Base-by-base conservation (phyloP, 805 yeast species). In the Hanseniaspora occidentalis region DNA sequence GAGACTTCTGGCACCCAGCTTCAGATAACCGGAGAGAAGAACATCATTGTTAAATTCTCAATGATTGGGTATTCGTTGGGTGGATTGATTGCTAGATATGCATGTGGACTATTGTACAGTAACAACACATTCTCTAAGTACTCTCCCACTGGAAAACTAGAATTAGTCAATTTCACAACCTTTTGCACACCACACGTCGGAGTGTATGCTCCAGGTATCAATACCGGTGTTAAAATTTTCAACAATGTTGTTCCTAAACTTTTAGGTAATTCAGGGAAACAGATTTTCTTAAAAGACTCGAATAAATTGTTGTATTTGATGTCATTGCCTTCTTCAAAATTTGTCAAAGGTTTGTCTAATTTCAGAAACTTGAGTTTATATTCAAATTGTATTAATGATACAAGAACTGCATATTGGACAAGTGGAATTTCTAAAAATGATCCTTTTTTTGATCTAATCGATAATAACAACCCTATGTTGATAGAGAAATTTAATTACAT, bases 41-140 rank as follows among this genome's bases (percentile, higher is more conserved):
- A 54, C n/a, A 48, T 44, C 13, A 84, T 84, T 9, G 64, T 67
- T n/a, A 71, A 76, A 49, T 66, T 86, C 42, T 80, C 94, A 25
- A 63, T 86, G 21, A 70, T 80, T 2, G 95, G 95, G 1, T 86
- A 84, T 56, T 82, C 94, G 0, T 61, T 86, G 36, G 95, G 96
- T 6, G 96, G 96, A 0, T 62, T 86, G 37, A 76, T 86, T 40
- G 67, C 84, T 2, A 64, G 96, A 34, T 84, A 81, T 54, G 79
- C 85, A 17, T 64, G 84, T 26, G 96, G 96, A 1, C 60, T 79
- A 13, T 63, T 86, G 42, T 64, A 74, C 47, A 66, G 67, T 69
- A 47, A 70, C 69, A 4, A 64, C 66, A 43, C 81, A 78, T 56
- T 66, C 70, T 17, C 50, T 54, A 3, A 41, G 34, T 17, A 33